phyloP scores from a whole-genome alignment of 1,284 basidiomycete species.

The Ganoderma lingzhi region DNA sequence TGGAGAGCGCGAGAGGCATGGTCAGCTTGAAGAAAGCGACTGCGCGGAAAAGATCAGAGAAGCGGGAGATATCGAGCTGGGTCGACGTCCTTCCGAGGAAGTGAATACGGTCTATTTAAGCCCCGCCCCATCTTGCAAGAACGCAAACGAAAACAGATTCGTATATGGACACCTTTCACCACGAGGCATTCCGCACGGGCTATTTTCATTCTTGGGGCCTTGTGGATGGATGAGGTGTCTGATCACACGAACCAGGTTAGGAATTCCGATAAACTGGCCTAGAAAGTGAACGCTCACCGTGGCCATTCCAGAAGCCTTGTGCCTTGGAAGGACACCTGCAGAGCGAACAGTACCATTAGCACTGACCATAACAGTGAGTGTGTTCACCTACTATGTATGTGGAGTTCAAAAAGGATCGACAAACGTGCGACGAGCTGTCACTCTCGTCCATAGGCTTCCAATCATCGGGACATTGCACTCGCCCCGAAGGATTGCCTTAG shows the following conservation, averaged over 20 bases:
- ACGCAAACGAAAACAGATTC: background rate
- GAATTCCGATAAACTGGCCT: background rate
- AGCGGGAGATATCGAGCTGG: background rate
- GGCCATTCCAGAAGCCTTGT: background rate
- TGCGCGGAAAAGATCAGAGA: background rate
- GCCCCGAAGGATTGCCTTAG: background rate
- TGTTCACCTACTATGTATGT: too few species aligned
- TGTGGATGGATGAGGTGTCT: background rate
- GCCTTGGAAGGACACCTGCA: background rate
- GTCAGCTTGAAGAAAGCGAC: constrained; percentile 18
- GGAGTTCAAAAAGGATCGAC: background rate
- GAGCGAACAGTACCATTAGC: background rate
- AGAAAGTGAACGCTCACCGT: background rate
- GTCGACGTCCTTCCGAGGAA: background rate
- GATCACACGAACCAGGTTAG: background rate
- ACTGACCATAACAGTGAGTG: background rate
- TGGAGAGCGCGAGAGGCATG: constrained; percentile 42
- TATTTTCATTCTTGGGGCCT: background rate
- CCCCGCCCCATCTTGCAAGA: background rate
- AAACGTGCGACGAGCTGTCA: background rate
- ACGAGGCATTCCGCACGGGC: background rate
- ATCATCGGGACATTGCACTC: background rate
- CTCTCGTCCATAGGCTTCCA: background rate
- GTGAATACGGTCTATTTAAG: background rate
- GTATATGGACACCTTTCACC: background rate